These are phyloP conservation scores for Blastobotrys proliferans DNA, from an alignment of 1,139 yeast species.

Conservation along the genomic window DNA sequence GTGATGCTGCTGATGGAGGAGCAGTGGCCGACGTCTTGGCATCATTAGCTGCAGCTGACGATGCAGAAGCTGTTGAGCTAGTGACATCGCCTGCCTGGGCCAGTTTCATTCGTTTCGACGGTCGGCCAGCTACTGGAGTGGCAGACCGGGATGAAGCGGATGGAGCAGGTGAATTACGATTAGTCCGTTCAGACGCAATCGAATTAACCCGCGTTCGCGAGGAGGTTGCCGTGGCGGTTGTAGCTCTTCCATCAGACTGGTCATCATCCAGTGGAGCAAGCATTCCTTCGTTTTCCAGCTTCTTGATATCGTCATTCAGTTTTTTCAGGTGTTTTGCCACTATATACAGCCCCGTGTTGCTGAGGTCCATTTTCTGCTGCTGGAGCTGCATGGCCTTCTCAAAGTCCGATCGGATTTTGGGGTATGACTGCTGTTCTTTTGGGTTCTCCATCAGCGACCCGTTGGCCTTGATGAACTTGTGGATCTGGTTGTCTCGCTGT, in stretches of 20 bases:
- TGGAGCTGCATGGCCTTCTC: constrained; percentile 59
- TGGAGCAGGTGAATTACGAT: constrained; percentile 5
- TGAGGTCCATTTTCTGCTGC: constrained; percentile 69
- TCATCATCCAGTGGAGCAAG: constrained; percentile 43
- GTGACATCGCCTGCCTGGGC: neutral
- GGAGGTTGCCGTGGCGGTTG: neutral
- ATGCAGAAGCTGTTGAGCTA: neutral
- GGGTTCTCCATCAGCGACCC: constrained; percentile 83
- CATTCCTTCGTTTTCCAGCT: constrained; percentile 74
- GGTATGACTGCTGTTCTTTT: constrained; percentile 65
- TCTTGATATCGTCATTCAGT: constrained; percentile 71
- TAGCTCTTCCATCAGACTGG: neutral
- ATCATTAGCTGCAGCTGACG: neutral
- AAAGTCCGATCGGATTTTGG: constrained; percentile 68
- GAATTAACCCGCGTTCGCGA: constrained; percentile 5
- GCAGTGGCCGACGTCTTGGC: neutral
- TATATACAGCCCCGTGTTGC: constrained; percentile 77
- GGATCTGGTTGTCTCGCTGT: constrained; percentile 72
- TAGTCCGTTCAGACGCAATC: no score
- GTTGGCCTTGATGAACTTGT: constrained; percentile 75
- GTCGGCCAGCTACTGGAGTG: constrained; percentile 2
- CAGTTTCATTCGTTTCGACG: constrained; percentile 4
- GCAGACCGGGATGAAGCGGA: constrained; percentile 1
- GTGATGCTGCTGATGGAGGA: neutral
- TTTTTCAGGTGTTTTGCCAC: constrained; percentile 69